Base-by-base conservation (phyloP, 345 rosid genomes). In the Atalantia buxifolia region DNA sequence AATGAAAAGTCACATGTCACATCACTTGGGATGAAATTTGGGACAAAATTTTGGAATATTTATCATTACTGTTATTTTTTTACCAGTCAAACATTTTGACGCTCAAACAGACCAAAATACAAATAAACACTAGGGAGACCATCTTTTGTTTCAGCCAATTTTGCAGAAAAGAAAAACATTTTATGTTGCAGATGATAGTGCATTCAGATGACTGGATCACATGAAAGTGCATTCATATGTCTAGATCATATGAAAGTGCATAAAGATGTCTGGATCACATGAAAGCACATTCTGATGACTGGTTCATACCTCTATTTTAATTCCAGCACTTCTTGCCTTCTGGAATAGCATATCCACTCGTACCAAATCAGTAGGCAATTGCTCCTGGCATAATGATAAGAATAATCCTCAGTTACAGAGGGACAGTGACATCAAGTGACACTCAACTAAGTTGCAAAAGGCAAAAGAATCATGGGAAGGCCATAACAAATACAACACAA, bases 321-420 rank as follows among this genome's bases (percentile, higher is more conserved):
- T 87, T 74, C 98, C 98, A 59, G 88, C 88, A 72, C 79, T 91
- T n/a, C 75, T 81, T 30, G 98, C 98, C 53, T 90, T 88, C 66
- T 83, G 84, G 81, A 94, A 97, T 63, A 97, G 89, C 76, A 69
- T 87, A 88, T 97, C 92, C 75, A 94, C 98, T 84, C 98, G 89
- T 71, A 84, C 87, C 30, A 93, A 82, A 87, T 97, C 99, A 76
- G 84, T 86, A 21, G 98, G 90, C 85, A 97, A 88, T 78, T 97
- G 98, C 66, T 94, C 99, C 98, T 94, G 88, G 88, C 82, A 83
- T 27, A 77, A 69, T 33, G 27, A 62, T 45, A 35, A 42, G 78
- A 55, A 30, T 30, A 48, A 72, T 57, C 42, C 45, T 24, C 65
- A 28, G 22, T 74, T 24, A 80, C 62, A 68, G 68, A 65, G 21